Base-by-base conservation (phyloP, 192 early-diverging fungal genomes). In the Coemansia sp. region DNA sequence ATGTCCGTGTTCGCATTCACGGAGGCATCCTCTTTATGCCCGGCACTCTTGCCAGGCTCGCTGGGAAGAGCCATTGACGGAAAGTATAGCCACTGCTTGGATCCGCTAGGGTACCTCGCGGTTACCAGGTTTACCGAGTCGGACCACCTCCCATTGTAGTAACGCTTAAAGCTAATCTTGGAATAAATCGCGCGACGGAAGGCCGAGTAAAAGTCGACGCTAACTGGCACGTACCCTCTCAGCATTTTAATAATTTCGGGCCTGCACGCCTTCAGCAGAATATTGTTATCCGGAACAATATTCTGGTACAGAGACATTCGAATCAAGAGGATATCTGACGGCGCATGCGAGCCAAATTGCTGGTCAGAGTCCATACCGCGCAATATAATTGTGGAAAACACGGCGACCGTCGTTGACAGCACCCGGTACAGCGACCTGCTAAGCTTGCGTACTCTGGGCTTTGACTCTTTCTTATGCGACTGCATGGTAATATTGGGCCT, bases 51-150 rank as follows among this genome's bases (percentile, higher is more conserved):
- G n/a, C 13, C 26, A 47, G 10, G 31, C 26, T 31, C 6, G 45
- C 31, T 27, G 10, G 45, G 45, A 25, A 47, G 18, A 8, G 53
- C 55, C 30, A 51, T 38, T 15, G 59, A 45, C 1, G 60, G 52
- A 33, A 68, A 56, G 15, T 35, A 34, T 7, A 77, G 35, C 73
- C 73, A 77, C 22, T 69, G 63, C 41, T 65, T 65, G 19, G 63
- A 58, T 8, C 63, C 67, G 22, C 67, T 60, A 1, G 55, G 55
- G 30, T 69, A 65, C 6, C 73, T 63, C 8, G 54, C 49, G 19
- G 67, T 65, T 10, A 47, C 42, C 22, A 65, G 41, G 15, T 30
- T 26, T 11, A 35, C 51, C 0, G 53, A 32, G 34, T 68, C 65
- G 0, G 58, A 56, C 60, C 71, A 68, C 14, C 22, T 51, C 2